These are phyloP conservation scores for Thuja plicata DNA, from an alignment of 83 land plant species.

Conservation along the genomic window DNA sequence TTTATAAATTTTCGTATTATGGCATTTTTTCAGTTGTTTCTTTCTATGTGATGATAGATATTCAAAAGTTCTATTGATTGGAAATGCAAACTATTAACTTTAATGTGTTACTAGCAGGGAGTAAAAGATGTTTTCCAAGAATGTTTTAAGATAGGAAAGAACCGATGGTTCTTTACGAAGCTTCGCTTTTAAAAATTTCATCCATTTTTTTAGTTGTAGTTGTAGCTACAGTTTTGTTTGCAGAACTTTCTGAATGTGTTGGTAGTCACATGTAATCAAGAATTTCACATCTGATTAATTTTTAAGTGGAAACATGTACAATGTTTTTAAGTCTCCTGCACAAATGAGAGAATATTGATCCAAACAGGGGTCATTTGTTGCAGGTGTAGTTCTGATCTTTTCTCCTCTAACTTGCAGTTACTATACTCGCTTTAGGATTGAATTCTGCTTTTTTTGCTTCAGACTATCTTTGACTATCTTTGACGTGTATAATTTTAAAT, in stretches of 20 bases:
- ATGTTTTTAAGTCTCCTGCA: no score
- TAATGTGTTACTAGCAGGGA: constrained; percentile 32
- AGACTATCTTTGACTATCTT: neutral
- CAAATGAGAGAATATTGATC: constrained; percentile 26
- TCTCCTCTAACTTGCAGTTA: neutral
- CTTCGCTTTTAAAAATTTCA: constrained; percentile 26
- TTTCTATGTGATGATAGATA: no score
- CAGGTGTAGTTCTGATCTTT: constrained; percentile 44
- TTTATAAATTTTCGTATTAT: no score
- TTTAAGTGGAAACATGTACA: no score
- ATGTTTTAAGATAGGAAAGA: constrained; percentile 73
- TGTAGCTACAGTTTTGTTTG: neutral
- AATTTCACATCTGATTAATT: no score
- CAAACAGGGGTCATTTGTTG: constrained; percentile 79
- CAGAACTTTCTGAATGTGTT: no score
- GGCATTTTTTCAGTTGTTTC: no score
- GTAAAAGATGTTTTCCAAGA: constrained; percentile 58
- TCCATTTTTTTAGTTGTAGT: neutral
- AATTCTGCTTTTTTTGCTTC: neutral
- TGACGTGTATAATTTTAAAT: neutral
- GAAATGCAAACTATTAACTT: neutral
- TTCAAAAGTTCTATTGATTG: neutral
- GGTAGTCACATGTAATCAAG: no score
- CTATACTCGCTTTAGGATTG: neutral
- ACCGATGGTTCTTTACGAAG: constrained; percentile 64